Percentiles rank a stretch among this genome's conserved stretches.
Conservation (phyloP, 2,329 filamentous ascomycete species). For the Aureobasidium sp. region DNA sequence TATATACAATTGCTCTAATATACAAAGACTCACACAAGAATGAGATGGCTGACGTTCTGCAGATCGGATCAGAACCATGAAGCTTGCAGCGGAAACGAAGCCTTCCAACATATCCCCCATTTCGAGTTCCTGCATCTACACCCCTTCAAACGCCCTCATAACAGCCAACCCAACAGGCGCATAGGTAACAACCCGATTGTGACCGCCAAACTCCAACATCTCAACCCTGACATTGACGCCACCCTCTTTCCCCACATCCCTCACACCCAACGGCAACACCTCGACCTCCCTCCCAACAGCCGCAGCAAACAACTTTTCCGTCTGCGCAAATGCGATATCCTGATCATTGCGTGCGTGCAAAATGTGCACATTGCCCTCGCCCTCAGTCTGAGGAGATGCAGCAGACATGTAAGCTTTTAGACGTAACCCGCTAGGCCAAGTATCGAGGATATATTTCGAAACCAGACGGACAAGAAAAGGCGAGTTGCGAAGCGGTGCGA, state of each 20-base stretch:
- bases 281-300: slow-evolving; percentile 43
- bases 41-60: no score
- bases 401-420: slow-evolving; percentile 57
- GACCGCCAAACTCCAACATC: slow-evolving; percentile 42
- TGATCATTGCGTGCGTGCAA: slow-evolving; percentile 75
- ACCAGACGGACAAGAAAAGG: slow-evolving; percentile 58
- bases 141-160: slow-evolving; percentile 54
- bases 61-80: neutral
- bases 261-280: slow-evolving; percentile 24
- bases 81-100: no score
- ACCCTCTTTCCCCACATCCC: slow-evolving; percentile 23
- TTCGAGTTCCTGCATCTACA: no score
- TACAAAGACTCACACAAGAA: no score
- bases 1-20: no score
- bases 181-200: slow-evolving; percentile 63
- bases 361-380: slow-evolving; percentile 51
- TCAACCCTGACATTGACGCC: slow-evolving; percentile 35
- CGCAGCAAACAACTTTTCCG: slow-evolving; percentile 55
- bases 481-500: slow-evolving; percentile 66
- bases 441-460: slow-evolving; percentile 62
- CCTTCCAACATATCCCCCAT: no score
- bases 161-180: slow-evolving; percentile 58
- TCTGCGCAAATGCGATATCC: slow-evolving; percentile 72
- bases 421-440: slow-evolving; percentile 67
- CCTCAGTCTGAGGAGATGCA: slow-evolving; percentile 35